A percentile compares a stretch with the other conserved stretches of the same genome.
phyloP scores from a whole-genome alignment of 257 asterid species.

The Ophiorrhiza pumila region DNA sequence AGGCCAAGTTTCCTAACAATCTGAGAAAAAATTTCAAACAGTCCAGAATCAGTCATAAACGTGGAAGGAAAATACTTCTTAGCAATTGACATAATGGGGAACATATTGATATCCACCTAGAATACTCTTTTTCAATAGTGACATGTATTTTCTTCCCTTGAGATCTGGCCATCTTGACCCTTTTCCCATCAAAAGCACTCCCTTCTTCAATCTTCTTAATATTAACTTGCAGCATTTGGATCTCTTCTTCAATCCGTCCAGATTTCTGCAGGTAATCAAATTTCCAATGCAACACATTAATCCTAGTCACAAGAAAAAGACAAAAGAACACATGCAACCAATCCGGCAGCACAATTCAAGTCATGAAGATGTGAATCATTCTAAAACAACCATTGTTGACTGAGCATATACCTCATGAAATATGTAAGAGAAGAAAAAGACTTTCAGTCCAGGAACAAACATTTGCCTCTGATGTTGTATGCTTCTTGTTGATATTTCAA shows the following conservation, averaged over 20 bases:
- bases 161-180: conserved; percentile 74
- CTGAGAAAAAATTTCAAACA: conserved; percentile 25
- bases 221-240: conserved; percentile 56
- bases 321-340: not conserved
- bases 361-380: not conserved
- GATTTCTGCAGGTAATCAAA: conserved; percentile 53
- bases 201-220: conserved; percentile 74
- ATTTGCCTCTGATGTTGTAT: not conserved
- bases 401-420: not conserved
- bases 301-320: not conserved
- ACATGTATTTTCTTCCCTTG: conserved; percentile 78
- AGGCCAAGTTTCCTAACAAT: conserved; percentile 87
- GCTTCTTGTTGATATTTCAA: too few species aligned
- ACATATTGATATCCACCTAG: conserved; percentile 43
- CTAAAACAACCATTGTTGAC: not conserved
- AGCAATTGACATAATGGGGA: not conserved
- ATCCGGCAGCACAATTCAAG: not conserved
- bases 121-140: conserved; percentile 78
- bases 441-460: not conserved
- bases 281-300: too few species aligned
- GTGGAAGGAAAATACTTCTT: not conserved
- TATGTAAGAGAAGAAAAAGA: not conserved
- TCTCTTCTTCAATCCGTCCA: conserved; percentile 73
- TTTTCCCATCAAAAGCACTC: conserved; percentile 62
- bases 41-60: not conserved